Evolutionary conservation across 257 asterid genomes (phyloP).

Genomic region (Solanum piurae): DNA sequence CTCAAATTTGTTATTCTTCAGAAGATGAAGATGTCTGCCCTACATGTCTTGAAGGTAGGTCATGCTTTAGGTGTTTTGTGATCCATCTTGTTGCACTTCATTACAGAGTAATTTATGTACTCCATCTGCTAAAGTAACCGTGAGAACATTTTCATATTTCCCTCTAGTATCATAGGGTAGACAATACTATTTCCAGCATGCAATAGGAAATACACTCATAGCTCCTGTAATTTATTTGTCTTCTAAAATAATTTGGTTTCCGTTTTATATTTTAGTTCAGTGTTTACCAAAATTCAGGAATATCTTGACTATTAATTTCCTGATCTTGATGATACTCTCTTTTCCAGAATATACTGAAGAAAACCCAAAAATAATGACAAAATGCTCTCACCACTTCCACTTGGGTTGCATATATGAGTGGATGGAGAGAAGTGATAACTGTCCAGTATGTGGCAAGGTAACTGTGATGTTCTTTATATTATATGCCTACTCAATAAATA

Average conservation of each 20-base stretch:
- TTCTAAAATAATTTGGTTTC: background rate
- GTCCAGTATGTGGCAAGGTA: constrained; percentile 98
- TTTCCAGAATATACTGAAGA: constrained; percentile 73
- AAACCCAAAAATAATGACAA: constrained; percentile 75
- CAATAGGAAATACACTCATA: background rate
- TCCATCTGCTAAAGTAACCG: background rate
- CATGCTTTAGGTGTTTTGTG: background rate
- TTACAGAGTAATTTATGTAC: background rate
- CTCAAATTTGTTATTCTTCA: constrained; percentile 54
- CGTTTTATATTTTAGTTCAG: background rate
- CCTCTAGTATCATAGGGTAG: background rate
- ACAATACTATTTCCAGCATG: background rate
- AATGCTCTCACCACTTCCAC: constrained; percentile 87
- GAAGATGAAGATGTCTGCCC: constrained; percentile 98
- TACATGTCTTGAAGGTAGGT: constrained; percentile 90
- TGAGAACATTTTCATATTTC: background rate
- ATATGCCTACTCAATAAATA: background rate
- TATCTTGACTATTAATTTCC: background rate
- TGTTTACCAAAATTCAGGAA: background rate
- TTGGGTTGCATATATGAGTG: constrained; percentile 98
- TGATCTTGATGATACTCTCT: constrained; percentile 1
- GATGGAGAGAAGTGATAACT: constrained; percentile 96
- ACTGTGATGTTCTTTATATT: background rate
- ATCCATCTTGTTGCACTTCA: background rate
- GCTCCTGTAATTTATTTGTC: background rate